Percentiles rank a stretch among this genome's conserved stretches.
Evolutionary conservation across 805 yeast species (phyloP).

Genomic region (Candida oleophila): DNA sequence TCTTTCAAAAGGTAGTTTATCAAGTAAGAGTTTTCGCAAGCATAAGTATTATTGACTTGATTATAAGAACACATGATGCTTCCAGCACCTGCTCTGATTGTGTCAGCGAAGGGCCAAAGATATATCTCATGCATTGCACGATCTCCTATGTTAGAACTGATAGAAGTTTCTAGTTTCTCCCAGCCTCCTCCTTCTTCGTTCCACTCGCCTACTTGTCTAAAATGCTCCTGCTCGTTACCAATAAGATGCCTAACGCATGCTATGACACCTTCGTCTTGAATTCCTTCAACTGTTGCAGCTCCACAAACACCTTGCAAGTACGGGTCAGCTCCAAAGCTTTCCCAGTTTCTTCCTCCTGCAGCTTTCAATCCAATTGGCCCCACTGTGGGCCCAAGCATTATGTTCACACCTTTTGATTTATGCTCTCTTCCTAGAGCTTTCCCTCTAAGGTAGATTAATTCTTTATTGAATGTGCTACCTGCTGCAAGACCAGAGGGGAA

Average conservation of each 20-base stretch:
- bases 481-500: slow-evolving; percentile 61
- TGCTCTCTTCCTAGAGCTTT: slow-evolving; percentile 58
- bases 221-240: slow-evolving; percentile 64
- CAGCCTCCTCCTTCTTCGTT: slow-evolving; percentile 35
- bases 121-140: slow-evolving; percentile 61
- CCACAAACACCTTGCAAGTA: slow-evolving; percentile 57
- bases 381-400: slow-evolving; percentile 54
- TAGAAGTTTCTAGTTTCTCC: slow-evolving; percentile 40
- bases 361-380: slow-evolving; percentile 66
- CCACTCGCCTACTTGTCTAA: slow-evolving; percentile 55
- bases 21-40: slow-evolving; percentile 59
- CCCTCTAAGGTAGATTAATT: slow-evolving; percentile 51
- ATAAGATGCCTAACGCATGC: slow-evolving; percentile 57
- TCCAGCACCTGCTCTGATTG: slow-evolving; percentile 58
- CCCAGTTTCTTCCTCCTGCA: slow-evolving; percentile 66
- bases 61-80: slow-evolving; percentile 64
- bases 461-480: slow-evolving; percentile 57
- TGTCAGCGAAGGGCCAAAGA: slow-evolving; percentile 68
- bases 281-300: slow-evolving; percentile 51
- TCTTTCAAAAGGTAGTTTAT: slow-evolving; percentile 56
- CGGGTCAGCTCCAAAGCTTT: slow-evolving; percentile 62
- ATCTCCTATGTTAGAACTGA: slow-evolving; percentile 58
- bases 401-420: slow-evolving; percentile 52
- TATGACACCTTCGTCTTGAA: slow-evolving; percentile 57
- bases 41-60: slow-evolving; percentile 53